Base-by-base conservation (phyloP, 164 flowering plant species). In the Dillenia suffruticosa region DNA sequence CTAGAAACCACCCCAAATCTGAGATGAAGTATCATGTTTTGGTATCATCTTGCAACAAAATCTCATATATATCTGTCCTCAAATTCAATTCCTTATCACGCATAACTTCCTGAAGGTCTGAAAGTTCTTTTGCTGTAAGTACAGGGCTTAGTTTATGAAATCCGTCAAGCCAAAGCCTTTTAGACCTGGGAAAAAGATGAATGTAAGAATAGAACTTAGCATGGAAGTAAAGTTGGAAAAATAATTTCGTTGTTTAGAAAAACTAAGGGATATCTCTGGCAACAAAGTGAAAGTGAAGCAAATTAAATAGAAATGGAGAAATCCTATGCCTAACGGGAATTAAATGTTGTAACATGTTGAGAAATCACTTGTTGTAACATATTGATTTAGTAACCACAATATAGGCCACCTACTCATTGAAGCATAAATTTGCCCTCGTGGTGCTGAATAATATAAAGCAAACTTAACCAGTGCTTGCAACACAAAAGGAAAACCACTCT, bases 61-160 rank as follows among this genome's bases (percentile, higher is more conserved):
- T 94, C 79, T 94, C 98, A 17, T 91, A 94, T 44, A 94, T 83
- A 69, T 94, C 98, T 2, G 98, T 94, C 75, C 98, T 77, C 74
- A 94, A 68, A 72, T 89, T 82, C 53, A 94, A 63, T 56, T 91
- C 98, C 67, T 94, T 94, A 24, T 94, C 98, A 40, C 92, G 81
- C 98, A 94, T 94, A 9, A 94, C 98, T 68, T 91, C 98, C 77
- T 87, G 96, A 19, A 94, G 93, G 72, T 94, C 97, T 26, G 97
- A 84, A 59, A 94, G 76, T 74, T 94, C 97, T 70, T 91, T 94
- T 26, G 87, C 83, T 9, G 81, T 79, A 53, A 94, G 59, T 47
- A 85, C 48, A 8, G 79, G 64, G 46, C 74, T 82, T 65, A 94
- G 64, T 68, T 78, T 86, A 17, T 63, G 67, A 71, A 86, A 94